Conservation (phyloP, 768 basidiomycete genomes). For the Hypsizygus marmoreus region DNA sequence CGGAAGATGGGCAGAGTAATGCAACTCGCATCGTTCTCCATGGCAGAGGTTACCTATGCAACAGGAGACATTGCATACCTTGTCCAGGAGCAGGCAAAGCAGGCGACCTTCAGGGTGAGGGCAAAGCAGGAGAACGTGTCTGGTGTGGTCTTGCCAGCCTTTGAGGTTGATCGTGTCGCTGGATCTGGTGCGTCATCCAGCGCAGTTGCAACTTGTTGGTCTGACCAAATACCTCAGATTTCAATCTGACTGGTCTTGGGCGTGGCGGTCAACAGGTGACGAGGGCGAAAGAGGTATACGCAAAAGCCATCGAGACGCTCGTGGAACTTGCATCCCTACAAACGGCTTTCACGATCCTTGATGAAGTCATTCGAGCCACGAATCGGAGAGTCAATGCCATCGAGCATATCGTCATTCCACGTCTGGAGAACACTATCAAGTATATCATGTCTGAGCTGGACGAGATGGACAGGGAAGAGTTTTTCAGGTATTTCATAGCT, state of each 20-base stretch:
- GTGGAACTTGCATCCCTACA: slow-evolving; percentile 96
- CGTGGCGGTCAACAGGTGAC: slow-evolving; percentile 96
- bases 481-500: slow-evolving; percentile 66
- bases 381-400: slow-evolving; percentile 99
- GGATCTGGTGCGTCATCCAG: slow-evolving; percentile 65
- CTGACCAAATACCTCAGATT: slow-evolving; percentile 54
- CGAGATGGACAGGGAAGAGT: slow-evolving; percentile 97
- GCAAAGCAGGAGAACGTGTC: slow-evolving; percentile 98
- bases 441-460: slow-evolving; percentile 98
- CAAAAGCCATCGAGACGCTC: slow-evolving; percentile 95
- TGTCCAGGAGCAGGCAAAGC: slow-evolving; percentile 93
- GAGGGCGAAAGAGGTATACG: slow-evolving; percentile 94
- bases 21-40: slow-evolving; percentile 98
- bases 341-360: slow-evolving; percentile 97
- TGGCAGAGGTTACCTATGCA: slow-evolving; percentile 98
- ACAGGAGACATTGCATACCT: slow-evolving; percentile 98
- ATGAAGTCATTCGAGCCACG: slow-evolving; percentile 99
- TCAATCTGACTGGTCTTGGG: slow-evolving; percentile 95
- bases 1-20: slow-evolving; percentile 99
- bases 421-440: slow-evolving; percentile 95
- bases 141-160: slow-evolving; percentile 93
- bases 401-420: slow-evolving; percentile 95
- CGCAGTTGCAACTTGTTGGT: slow-evolving; percentile 2
- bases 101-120: slow-evolving; percentile 90
- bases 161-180: slow-evolving; percentile 85